These are phyloP conservation scores for Iberis pinnata DNA, from an alignment of 345 rosid genomes.

Conservation along the genomic window DNA sequence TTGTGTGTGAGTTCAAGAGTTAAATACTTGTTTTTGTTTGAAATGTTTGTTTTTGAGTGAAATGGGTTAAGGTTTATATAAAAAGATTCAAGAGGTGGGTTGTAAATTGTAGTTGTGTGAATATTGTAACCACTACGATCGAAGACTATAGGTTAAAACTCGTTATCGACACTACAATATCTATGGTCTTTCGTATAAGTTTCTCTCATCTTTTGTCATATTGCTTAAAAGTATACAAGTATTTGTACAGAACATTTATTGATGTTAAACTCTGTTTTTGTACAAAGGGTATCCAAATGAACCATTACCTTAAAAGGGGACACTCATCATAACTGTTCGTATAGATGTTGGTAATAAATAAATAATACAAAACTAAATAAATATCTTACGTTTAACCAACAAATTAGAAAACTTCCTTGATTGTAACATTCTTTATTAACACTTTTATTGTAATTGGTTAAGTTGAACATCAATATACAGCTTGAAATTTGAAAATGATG, in stretches of 20 bases:
- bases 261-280: too few relatives aligned
- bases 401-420: too few relatives aligned
- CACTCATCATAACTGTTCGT: background rate
- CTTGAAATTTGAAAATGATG: too few relatives aligned
- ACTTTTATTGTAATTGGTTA: too few relatives aligned
- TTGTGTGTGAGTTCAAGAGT: background rate
- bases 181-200: background rate
- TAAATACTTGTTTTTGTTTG: background rate
- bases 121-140: background rate
- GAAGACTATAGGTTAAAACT: constrained; percentile 11
- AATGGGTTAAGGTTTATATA: constrained; percentile 16
- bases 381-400: constrained; percentile 3
- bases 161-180: constrained; percentile 1
- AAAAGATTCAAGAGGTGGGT: background rate
- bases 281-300: constrained; percentile 4
- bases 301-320: constrained; percentile 2
- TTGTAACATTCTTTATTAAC: too few relatives aligned
- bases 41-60: background rate
- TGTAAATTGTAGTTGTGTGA: constrained; percentile 1
- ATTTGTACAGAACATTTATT: background rate
- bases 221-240: constrained; percentile 6
- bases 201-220: background rate
- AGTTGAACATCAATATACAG: too few relatives aligned
- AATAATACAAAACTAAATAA: background rate
- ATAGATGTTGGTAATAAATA: background rate